phyloP scores from a whole-genome alignment of 2,329 filamentous ascomycete species.

The Exophiala oligosperma region DNA sequence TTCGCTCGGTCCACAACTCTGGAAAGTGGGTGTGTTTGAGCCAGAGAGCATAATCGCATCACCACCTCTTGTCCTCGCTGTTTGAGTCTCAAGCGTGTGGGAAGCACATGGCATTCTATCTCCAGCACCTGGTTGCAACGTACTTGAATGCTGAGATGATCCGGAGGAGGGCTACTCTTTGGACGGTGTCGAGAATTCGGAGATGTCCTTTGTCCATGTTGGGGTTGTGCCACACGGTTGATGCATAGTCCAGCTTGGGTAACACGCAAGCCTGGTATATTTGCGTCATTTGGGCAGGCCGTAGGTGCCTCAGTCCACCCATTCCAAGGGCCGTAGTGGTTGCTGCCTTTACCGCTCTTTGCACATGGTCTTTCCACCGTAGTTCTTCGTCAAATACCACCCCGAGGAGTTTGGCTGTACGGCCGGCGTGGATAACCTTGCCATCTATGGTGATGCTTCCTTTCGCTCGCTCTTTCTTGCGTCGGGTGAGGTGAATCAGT shows the following conservation, averaged over 20 bases:
- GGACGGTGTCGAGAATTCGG: conserved; percentile 24
- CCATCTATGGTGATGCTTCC: conserved; percentile 25
- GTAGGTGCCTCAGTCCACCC: conserved; percentile 26
- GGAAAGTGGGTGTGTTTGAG: conserved; percentile 22
- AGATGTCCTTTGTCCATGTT: conserved; percentile 28
- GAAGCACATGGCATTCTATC: conserved; percentile 29
- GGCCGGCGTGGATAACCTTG: conserved; percentile 11
- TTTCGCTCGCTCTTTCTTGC: conserved; percentile 17
- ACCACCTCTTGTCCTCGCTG: conserved; percentile 21
- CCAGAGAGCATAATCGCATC: conserved; percentile 27
- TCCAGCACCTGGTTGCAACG: conserved; percentile 28
- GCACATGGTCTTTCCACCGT: conserved; percentile 28
- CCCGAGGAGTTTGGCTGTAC: conserved; percentile 29
- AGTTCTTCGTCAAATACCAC: conserved; percentile 32
- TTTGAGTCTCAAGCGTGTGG: conserved; percentile 19
- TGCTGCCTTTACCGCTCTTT: conserved; percentile 26
- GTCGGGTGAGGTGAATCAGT: conserved; percentile 34
- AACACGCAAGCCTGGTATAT: conserved; percentile 30
- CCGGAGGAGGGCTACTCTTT: conserved; percentile 26
- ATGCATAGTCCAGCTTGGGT: conserved; percentile 32
- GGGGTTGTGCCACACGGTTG: conserved; percentile 30
- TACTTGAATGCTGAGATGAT: conserved; percentile 30
- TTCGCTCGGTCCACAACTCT: conserved; percentile 16
- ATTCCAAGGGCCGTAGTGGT: conserved; percentile 24
- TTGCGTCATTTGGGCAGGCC: conserved; percentile 28